Percentiles rank a stretch among this genome's conserved stretches.
These are phyloP conservation scores for Spirogloea muscicola DNA, from an alignment of 139 green algal species.

Conservation along the genomic window DNA sequence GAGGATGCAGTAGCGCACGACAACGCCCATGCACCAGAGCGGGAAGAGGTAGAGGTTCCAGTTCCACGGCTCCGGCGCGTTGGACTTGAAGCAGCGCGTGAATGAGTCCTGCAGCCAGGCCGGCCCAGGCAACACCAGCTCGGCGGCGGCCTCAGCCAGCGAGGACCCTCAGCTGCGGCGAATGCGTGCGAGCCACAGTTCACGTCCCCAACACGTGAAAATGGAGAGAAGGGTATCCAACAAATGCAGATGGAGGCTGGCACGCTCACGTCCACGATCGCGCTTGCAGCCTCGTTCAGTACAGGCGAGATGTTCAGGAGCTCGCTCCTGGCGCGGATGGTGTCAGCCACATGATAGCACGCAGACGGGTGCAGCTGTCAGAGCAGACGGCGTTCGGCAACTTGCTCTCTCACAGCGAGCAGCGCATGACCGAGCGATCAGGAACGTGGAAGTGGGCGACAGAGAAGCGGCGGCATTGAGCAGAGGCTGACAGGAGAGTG, in stretches of 20 bases:
- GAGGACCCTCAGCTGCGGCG: not conserved
- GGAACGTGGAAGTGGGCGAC: too few species aligned
- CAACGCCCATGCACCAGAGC: conserved; percentile 72
- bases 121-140: not conserved
- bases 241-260: not conserved
- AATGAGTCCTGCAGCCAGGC: conserved; percentile 93
- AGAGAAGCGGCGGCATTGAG: too few species aligned
- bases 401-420: too few species aligned
- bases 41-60: conserved; percentile 97
- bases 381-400: too few species aligned
- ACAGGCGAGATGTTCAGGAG: conserved; percentile 30
- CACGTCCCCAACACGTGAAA: not conserved
- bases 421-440: too few species aligned
- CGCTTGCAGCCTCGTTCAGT: conserved; percentile 34
- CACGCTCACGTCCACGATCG: conserved; percentile 43
- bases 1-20: conserved; percentile 70
- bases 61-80: conserved; percentile 84
- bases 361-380: too few species aligned
- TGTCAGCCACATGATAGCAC: too few species aligned
- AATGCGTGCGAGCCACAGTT: not conserved
- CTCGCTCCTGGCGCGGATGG: too few species aligned
- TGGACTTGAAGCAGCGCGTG: conserved; percentile 83
- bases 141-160: not conserved
- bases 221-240: not conserved
- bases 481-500: too few species aligned